These are phyloP conservation scores for Pyricularia pennisetigena DNA, from an alignment of 2,329 filamentous ascomycete species.

Conservation along the genomic window DNA sequence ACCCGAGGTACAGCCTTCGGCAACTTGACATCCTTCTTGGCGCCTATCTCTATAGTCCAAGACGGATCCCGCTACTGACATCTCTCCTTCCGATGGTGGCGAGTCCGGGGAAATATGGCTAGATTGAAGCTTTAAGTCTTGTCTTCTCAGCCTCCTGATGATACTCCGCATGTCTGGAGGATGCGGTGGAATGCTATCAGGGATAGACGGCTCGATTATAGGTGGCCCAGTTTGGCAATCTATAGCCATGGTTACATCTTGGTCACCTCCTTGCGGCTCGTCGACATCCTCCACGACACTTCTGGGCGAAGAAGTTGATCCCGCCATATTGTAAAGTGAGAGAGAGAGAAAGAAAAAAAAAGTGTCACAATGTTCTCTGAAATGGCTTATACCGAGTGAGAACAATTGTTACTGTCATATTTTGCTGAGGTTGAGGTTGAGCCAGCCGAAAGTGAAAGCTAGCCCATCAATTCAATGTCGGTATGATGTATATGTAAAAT, in stretches of 20 bases:
- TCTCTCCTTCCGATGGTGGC: neutral
- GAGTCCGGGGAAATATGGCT: neutral
- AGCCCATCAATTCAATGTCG: neutral
- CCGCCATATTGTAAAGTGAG: neutral
- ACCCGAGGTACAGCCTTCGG: neutral
- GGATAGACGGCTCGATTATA: neutral
- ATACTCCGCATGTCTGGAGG: neutral
- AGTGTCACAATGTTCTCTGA: neutral
- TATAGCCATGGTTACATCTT: neutral
- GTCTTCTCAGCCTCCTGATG: neutral
- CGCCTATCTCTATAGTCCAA: neutral
- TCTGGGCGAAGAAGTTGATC: neutral
- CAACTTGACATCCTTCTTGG: neutral
- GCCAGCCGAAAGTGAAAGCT: neutral
- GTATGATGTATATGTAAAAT: neutral
- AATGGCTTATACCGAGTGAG: neutral
- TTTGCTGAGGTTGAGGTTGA: neutral
- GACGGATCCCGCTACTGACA: neutral
- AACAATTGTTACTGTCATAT: neutral
- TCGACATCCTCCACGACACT: neutral
- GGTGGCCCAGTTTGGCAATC: neutral
- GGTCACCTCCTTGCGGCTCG: neutral
- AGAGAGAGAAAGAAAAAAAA: too few relatives aligned
- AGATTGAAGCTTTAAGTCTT: neutral
- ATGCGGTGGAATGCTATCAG: neutral